phyloP scores from a whole-genome alignment of 2,329 filamentous ascomycete species.

The Aotearoamyces nothofagi region DNA sequence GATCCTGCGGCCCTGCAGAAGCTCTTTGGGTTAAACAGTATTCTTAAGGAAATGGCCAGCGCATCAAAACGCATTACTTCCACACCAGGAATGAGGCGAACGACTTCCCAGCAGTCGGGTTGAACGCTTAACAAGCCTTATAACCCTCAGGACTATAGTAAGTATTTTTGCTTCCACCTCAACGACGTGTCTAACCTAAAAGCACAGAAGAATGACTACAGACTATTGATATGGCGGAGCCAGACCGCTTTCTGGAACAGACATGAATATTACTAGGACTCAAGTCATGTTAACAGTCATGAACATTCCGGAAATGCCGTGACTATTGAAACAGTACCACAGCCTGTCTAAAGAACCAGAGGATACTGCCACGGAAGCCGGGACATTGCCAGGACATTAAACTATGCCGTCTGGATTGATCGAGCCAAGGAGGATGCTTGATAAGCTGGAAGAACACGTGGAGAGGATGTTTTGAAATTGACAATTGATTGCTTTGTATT shows the following conservation, averaged over 20 bases:
- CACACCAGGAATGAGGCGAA: slow-evolving; percentile 2
- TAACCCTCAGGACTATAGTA: too few relatives aligned
- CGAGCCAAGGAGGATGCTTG: neutral
- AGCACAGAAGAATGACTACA: neutral
- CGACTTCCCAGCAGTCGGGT: neutral
- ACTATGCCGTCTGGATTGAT: too few relatives aligned
- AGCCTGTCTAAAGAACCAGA: neutral
- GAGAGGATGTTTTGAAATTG: neutral
- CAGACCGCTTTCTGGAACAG: too few relatives aligned
- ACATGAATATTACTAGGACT: too few relatives aligned
- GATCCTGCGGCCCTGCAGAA: slow-evolving; percentile 2
- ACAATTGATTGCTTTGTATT: too few relatives aligned
- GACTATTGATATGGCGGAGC: slow-evolving; percentile 2
- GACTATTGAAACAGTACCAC: neutral
- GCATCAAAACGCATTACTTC: slow-evolving; percentile 1
- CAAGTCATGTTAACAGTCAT: slow-evolving; percentile 3
- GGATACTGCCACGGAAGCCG: neutral
- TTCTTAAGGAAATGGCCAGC: slow-evolving; percentile 2
- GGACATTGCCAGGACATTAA: neutral
- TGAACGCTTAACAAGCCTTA: slow-evolving; percentile 1
- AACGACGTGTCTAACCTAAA: slow-evolving; percentile 1
- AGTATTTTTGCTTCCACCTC: neutral
- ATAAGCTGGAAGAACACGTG: neutral
- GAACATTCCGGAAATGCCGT: slow-evolving; percentile 1
- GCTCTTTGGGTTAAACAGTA: slow-evolving; percentile 1